A percentile compares a stretch with the other conserved stretches of the same genome.
phyloP scores from a whole-genome alignment of 2,329 filamentous ascomycete species.

The Colletotrichum costaricense region DNA sequence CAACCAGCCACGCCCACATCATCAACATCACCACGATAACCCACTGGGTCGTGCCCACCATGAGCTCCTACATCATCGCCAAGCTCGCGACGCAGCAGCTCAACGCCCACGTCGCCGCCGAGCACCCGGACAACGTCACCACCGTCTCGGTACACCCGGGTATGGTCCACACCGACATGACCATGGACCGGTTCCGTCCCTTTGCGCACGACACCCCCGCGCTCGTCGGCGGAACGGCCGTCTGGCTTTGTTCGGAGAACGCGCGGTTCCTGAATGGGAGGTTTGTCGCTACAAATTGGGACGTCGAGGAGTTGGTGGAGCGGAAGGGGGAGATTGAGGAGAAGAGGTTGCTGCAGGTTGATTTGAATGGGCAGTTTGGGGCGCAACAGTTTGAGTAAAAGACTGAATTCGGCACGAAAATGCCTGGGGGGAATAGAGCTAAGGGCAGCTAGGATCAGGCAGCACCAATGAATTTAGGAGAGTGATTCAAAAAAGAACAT shows the following conservation, averaged over 20 bases:
- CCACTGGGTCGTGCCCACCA: slow-evolving; percentile 32
- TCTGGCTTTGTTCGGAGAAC: slow-evolving; percentile 43
- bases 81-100: slow-evolving; percentile 46
- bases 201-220: slow-evolving; percentile 44
- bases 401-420: background rate
- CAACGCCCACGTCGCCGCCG: slow-evolving; percentile 43
- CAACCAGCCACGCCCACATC: slow-evolving; percentile 35
- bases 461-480: too few relatives aligned
- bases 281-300: slow-evolving; percentile 49
- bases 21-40: slow-evolving; percentile 41
- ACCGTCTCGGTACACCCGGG: slow-evolving; percentile 45
- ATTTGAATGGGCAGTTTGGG: slow-evolving; percentile 10
- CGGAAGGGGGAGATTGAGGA: slow-evolving; percentile 15
- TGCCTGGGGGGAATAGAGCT: too few relatives aligned
- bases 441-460: background rate
- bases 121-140: slow-evolving; percentile 43
- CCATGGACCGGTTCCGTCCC: slow-evolving; percentile 36
- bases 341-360: slow-evolving; percentile 11
- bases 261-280: slow-evolving; percentile 47
- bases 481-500: background rate
- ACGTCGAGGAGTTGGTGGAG: slow-evolving; percentile 45
- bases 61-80: slow-evolving; percentile 43
- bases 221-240: slow-evolving; percentile 41
- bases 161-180: slow-evolving; percentile 45
- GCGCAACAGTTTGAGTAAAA: slow-evolving; percentile 12